Conservation (phyloP, 1,139 yeast genomes). For the Pichiaceae sp. region DNA sequence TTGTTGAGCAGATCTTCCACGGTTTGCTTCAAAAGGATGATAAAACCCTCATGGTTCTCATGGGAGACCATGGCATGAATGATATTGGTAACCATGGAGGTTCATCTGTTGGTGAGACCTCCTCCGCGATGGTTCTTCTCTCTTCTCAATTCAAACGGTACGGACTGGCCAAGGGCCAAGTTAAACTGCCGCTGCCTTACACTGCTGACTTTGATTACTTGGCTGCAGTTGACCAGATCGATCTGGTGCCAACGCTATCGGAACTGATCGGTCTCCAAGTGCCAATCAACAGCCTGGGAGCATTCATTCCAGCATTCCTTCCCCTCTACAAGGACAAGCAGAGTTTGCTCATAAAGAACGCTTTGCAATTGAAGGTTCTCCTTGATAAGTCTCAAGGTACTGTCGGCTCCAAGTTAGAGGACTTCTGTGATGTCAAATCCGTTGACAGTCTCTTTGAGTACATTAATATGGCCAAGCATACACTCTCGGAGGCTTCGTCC, state of each 20-base stretch:
- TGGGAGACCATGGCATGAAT: constrained; percentile 97
- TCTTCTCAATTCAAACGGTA: constrained; percentile 48
- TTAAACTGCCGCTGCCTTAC: constrained; percentile 30
- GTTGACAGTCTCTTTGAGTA: constrained; percentile 29
- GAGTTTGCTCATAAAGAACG: constrained; percentile 47
- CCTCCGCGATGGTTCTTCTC: constrained; percentile 67
- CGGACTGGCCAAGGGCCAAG: background rate
- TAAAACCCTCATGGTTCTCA: constrained; percentile 59
- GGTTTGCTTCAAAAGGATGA: constrained; percentile 32
- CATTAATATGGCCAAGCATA: constrained; percentile 43
- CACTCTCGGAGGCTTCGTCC: constrained; percentile 60
- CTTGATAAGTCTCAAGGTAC: constrained; percentile 17
- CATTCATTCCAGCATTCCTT: constrained; percentile 51
- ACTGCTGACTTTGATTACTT: constrained; percentile 44
- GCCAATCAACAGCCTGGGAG: constrained; percentile 81
- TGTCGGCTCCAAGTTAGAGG: constrained; percentile 8
- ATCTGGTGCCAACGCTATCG: constrained; percentile 79
- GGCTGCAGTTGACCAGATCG: constrained; percentile 62
- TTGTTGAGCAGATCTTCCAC: constrained; percentile 47
- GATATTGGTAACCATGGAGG: constrained; percentile 95
- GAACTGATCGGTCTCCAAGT: constrained; percentile 69
- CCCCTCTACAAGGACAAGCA: constrained; percentile 36
- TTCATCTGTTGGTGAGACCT: constrained; percentile 84
- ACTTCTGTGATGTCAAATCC: constrained; percentile 10
- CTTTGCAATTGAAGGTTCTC: constrained; percentile 44